Evolutionary conservation across 2,329 filamentous ascomycete species (phyloP), one percentile per base, ranked within the genome.

Genomic region (Penicillium crustosum): DNA sequence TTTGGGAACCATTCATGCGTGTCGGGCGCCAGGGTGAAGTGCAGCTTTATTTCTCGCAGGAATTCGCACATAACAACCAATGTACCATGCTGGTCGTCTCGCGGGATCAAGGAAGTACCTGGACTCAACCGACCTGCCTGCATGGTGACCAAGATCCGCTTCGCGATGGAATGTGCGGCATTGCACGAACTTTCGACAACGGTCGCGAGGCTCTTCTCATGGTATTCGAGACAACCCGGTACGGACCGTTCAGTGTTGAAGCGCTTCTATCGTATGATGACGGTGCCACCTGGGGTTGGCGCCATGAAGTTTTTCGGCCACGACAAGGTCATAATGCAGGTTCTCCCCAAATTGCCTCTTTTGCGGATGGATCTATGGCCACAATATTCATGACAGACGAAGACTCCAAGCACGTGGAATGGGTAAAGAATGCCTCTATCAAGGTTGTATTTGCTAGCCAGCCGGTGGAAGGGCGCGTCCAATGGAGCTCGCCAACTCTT

Each of bases 1-100:
- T 81, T 19, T 82, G 80, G 80, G 80, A 82, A 63, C 80, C 80
- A 0, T 82, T 81, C 57, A 78, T 82, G 74, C 72, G 79, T 1
- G 58, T 77, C 15, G 73, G 73, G 15, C 61, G 64, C 12, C 58
- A 60, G 2, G 72, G 73, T 48, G 76, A 77, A 58, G 68, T 81
- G 1, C 78, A 81, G 59, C 66, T 81, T 59, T 78, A 74, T 15
- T 82, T 76, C 62, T 81, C 79, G 25, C 73, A 78, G 55, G 79
- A 82, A 66, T 77, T 78, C 35, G 77, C 77, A 5, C 68, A 61
- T 15, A 71, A 78, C 57, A 76, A 82, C 60, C 80, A 82, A 68
- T 78, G 80, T 61, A 81, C 79, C 10, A 81, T 82, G 75, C 66
- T 75, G n/a, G 75, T 79, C 12, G 69, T 71, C 35, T 81, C 79